Base-by-base conservation (phyloP, 768 basidiomycete genomes). In the Inosperma sp. region DNA sequence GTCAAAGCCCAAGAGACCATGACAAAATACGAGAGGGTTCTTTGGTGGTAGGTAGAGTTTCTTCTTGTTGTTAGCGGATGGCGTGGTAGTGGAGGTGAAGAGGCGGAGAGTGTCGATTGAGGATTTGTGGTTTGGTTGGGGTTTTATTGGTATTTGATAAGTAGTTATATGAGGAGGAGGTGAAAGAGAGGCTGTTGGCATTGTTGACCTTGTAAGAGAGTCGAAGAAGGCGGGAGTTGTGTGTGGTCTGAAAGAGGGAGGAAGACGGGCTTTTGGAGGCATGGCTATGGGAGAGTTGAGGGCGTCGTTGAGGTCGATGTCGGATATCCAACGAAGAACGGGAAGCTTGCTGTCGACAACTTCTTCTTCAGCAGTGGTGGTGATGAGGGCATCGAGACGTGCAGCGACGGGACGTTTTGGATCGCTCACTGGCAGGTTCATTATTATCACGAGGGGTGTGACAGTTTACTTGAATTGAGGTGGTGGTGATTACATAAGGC, bases 1-100 rank as follows among this genome's bases (percentile, higher is more conserved):
- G 63, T 94, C 91, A 56, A 93, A 94, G 1, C 92, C 91, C 7
- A 97, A 77, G 1, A 96, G 78, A 7, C 94, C 95, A 63, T 98
- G 95, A 58, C 95, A 98, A 68, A 98, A 97, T 1, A 98, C 86
- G 37, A 97, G 69, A 0, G 95, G 95, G 55, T 91, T 82, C 52
- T 79, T 79, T 0, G 94, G 86, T 1, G 89, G 75, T 4, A 79
- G 78, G 62, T 94, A 89, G 92, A 64, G 5, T 48, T 42, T n/a
- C n/a, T n/a, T n/a, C n/a, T n/a, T 10, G 73, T 16, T 12, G 25
- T 21, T n/a, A 16, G 25, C 23, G 40, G n/a, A 55, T 7, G 64
- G 58, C 2, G 59, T 54, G 4, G 4, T 60, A 25, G 14, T n/a
- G n/a, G n/a, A n/a, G n/a, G n/a, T n/a, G n/a, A 56, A 36, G 25